phyloP scores from a whole-genome alignment of 306 rosid species.

The Quercus bicolor region DNA sequence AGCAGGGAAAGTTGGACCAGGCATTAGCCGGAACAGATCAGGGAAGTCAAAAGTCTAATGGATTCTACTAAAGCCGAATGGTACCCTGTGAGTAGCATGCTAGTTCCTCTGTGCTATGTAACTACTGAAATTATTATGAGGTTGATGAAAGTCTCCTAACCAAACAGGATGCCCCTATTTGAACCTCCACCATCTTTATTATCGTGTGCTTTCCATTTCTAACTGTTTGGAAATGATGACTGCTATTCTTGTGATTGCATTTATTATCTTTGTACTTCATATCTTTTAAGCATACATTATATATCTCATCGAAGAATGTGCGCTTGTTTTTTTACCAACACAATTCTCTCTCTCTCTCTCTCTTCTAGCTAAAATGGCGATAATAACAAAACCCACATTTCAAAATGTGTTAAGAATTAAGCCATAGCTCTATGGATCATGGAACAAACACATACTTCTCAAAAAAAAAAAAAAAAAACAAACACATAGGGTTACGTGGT shows the following conservation, averaged over 20 bases:
- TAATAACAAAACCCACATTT: background rate
- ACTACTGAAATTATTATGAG: slow-evolving; percentile 31
- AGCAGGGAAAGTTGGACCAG: slow-evolving; percentile 62
- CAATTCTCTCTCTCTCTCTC: background rate
- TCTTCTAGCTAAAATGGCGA: background rate
- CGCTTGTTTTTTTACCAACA: background rate
- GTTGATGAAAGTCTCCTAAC: slow-evolving; percentile 38
- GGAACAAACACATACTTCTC: too few species aligned
- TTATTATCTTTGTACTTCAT: slow-evolving; percentile 29
- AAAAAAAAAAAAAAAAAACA: too few species aligned
- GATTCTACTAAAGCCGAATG: slow-evolving; percentile 43
- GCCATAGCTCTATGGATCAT: too few species aligned
- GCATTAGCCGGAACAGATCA: slow-evolving; percentile 31
- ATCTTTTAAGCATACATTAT: slow-evolving; percentile 14
- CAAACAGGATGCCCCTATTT: slow-evolving; percentile 33
- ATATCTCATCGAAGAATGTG: slow-evolving; percentile 11
- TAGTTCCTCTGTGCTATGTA: slow-evolving; percentile 26
- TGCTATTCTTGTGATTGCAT: slow-evolving; percentile 39
- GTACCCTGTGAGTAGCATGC: slow-evolving; percentile 28
- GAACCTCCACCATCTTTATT: slow-evolving; percentile 30
- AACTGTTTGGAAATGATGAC: slow-evolving; percentile 13
- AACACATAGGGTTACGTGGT: background rate
- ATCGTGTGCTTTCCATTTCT: slow-evolving; percentile 14
- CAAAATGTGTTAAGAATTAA: background rate
- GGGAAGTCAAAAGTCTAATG: slow-evolving; percentile 55